These are phyloP conservation scores for Calonectria crousiana DNA, from an alignment of 2,329 filamentous ascomycete genomes.

Conservation along the genomic window DNA sequence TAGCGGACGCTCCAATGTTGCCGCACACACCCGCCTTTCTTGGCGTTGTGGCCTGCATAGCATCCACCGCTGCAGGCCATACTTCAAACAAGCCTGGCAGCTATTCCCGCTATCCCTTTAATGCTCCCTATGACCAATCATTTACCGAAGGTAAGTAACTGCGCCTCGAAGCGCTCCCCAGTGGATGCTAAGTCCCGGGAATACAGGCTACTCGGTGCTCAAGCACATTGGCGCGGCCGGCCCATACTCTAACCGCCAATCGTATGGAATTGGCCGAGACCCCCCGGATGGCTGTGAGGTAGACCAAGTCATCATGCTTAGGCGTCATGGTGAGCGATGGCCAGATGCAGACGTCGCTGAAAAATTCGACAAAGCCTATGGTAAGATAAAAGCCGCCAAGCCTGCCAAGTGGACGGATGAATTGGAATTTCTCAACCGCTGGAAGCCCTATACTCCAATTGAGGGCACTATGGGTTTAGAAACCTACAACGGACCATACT, in stretches of 20 bases:
- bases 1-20: not conserved
- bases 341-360: not conserved
- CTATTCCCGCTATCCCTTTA: not conserved
- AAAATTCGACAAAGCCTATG: not conserved
- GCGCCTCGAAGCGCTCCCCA: not conserved
- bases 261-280: not conserved
- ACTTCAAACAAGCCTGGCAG: not conserved
- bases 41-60: not conserved
- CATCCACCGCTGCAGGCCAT: not conserved
- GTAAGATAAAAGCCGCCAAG: not conserved
- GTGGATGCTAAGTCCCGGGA: not conserved
- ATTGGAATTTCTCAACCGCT: not conserved
- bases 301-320: slow-evolving; percentile 8
- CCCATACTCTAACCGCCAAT: slow-evolving; percentile 7
- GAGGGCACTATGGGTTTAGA: not conserved
- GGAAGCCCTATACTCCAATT: not conserved
- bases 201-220: not conserved
- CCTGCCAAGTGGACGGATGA: not conserved
- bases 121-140: not conserved
- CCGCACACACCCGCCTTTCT: not conserved
- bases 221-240: not conserved
- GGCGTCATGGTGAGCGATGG: not conserved
- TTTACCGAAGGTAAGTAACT: not conserved
- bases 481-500: not conserved
- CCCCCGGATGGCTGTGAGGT: not conserved